These are phyloP conservation scores for Magnolia sinica DNA, from an alignment of 164 flowering plant species.

Conservation along the genomic window DNA sequence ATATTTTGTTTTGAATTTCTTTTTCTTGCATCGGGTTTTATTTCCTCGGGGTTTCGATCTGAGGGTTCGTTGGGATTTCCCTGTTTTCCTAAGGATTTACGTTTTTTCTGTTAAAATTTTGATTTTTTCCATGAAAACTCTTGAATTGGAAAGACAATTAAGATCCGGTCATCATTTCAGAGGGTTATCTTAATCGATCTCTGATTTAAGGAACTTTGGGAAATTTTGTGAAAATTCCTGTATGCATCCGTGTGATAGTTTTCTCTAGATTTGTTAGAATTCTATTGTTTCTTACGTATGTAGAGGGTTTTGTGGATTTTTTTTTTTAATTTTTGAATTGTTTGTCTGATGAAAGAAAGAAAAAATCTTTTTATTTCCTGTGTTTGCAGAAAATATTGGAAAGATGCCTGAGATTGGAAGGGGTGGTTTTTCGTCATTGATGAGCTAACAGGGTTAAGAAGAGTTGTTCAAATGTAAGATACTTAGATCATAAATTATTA, in stretches of 20 bases:
- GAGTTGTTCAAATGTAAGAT: not conserved
- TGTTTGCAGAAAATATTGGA: not conserved
- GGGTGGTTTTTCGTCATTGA: not conserved
- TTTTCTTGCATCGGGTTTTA: not conserved
- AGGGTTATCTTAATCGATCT: constrained; percentile 1
- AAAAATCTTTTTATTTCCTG: not conserved
- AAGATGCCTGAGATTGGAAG: not conserved
- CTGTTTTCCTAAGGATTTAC: not conserved
- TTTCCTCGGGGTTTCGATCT: constrained; percentile 14
- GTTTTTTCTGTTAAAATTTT: too few species aligned
- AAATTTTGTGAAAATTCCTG: not conserved
- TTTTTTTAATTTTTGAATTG: too few species aligned
- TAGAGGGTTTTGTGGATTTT: too few species aligned
- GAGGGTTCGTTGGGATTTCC: not conserved
- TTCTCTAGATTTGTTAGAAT: not conserved
- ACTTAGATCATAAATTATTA: not conserved
- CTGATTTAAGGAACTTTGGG: not conserved
- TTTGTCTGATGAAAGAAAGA: too few species aligned
- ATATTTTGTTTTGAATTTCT: not conserved
- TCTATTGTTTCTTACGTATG: too few species aligned
- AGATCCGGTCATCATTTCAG: constrained; percentile 10
- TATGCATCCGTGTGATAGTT: not conserved
- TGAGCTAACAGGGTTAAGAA: not conserved
- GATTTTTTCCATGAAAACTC: not conserved
- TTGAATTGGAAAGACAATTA: not conserved